These are phyloP conservation scores for Claviceps sp. DNA, from an alignment of 2,329 filamentous ascomycete species.

Conservation along the genomic window DNA sequence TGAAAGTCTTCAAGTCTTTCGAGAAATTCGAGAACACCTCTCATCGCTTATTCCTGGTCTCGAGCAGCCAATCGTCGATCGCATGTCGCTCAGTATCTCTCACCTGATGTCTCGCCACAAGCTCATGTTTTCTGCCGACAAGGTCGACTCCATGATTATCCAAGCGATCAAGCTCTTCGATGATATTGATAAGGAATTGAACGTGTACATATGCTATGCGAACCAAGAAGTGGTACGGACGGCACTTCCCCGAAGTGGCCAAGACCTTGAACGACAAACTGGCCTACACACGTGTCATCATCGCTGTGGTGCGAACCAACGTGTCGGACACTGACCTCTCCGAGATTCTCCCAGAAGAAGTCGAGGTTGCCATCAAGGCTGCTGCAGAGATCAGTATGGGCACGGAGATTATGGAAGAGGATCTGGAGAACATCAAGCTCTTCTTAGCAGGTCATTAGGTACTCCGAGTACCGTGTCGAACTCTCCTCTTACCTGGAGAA, in stretches of 20 bases:
- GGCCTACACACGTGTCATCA: constrained; percentile 78
- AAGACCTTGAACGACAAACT: constrained; percentile 96
- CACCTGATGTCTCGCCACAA: constrained; percentile 96
- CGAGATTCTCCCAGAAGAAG: constrained; percentile 88
- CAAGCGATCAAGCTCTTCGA: constrained; percentile 90
- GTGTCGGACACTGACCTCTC: constrained; percentile 65
- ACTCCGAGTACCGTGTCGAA: constrained; percentile 80
- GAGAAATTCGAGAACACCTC: constrained; percentile 83
- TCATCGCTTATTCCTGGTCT: constrained; percentile 84
- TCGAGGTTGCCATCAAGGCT: constrained; percentile 81
- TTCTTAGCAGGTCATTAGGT: constrained; percentile 87
- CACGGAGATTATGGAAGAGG: constrained; percentile 86
- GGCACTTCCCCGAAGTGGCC: constrained; percentile 98
- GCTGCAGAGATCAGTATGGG: constrained; percentile 97
- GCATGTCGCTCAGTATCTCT: constrained; percentile 90
- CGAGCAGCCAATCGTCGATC: constrained; percentile 71
- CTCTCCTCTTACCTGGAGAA: constrained; percentile 80
- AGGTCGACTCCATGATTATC: constrained; percentile 99
- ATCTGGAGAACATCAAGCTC: constrained; percentile 83
- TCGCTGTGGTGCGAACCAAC: constrained; percentile 78
- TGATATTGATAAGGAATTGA: constrained; percentile 96
- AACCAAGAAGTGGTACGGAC: constrained; percentile 99
- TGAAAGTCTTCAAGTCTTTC: constrained; percentile 59
- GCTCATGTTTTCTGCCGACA: constrained; percentile 96
- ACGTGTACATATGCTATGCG: constrained; percentile 86